A percentile compares a stretch with the other conserved stretches of the same genome.
These are phyloP conservation scores for Calonectria montana DNA, from an alignment of 2,329 filamentous ascomycete genomes.

Conservation along the genomic window DNA sequence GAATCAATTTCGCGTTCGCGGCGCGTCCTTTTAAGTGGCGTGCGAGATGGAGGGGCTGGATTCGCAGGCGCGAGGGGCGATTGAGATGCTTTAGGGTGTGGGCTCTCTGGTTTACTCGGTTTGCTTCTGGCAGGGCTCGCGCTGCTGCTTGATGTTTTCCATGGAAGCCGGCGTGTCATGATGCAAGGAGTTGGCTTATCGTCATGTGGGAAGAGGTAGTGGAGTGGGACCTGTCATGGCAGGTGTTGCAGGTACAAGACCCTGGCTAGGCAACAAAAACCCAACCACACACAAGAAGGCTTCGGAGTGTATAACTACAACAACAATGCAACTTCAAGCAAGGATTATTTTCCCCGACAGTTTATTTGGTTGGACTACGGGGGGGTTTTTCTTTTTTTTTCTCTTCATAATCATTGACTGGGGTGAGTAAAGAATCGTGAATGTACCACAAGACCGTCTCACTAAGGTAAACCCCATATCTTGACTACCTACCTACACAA, in stretches of 20 bases:
- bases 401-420: too few species aligned
- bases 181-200: not conserved
- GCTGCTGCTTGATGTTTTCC: conserved; percentile 52
- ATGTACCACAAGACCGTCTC: too few species aligned
- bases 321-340: too few species aligned
- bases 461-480: not conserved
- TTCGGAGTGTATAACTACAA: not conserved
- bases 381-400: too few species aligned
- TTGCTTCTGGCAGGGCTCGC: conserved; percentile 21
- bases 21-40: conserved; percentile 28
- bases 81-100: conserved; percentile 2
- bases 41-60: conserved; percentile 9
- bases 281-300: not conserved
- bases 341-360: too few species aligned
- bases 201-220: not conserved
- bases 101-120: conserved; percentile 20
- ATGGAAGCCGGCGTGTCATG: conserved; percentile 66
- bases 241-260: not conserved
- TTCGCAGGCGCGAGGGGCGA: conserved; percentile 16
- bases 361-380: too few species aligned
- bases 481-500: not conserved
- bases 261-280: conserved; percentile 1
- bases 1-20: conserved; percentile 34
- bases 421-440: too few species aligned
- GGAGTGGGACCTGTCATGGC: not conserved